Evolutionary conservation across 768 basidiomycete genomes (phyloP), one percentile per base, ranked within the genome.

Genomic region (Tylopilus rubrobrunneus): DNA sequence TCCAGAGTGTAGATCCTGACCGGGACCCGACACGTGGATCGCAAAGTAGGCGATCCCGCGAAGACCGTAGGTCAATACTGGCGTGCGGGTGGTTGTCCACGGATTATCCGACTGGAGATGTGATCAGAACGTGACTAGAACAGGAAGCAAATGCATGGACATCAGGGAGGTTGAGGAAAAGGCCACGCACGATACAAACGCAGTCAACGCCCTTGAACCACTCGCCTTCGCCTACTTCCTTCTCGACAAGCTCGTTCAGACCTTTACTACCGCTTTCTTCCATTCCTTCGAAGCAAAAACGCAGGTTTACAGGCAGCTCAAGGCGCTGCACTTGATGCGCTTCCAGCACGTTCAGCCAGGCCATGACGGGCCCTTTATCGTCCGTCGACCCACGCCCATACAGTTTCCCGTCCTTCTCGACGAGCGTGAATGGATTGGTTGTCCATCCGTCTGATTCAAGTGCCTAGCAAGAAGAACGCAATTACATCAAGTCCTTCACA

Each of bases 231-330:
- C 10, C 7, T 7, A 83, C 82, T 75, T 97, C 94, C 45, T 76
- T 75, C 55, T 77, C 71, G 56, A 98, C 91, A 39, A 96, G 81
- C 33, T 90, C 89, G 62, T 97, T 93, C 11, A 98, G 78, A 1
- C 94, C 93, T 60, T 91, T 89, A 39, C 87, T 90, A 6, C 94
- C 95, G 57, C 80, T 87, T 74, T 98, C 96, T 69, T 98, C 96
- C 95, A 97, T 98, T 4, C 90, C 95, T 69, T 98, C 96, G 62
- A 98, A 94, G 76, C 89, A 92, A 75, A 90, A 86, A 58, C 84
- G 82, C 51, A 98, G 71, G 67, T 98, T 97, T 25, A 98, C 92
- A 25, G 94, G 95, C n/a, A 97, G 79, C 36, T 82, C 80, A 42
- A 83, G 73, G 19, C 80, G 76, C 44, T 80, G 80, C 50, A 83